phyloP scores from a whole-genome alignment of 1,139 yeast genomes.

The Arxiozyma slooffiae region DNA sequence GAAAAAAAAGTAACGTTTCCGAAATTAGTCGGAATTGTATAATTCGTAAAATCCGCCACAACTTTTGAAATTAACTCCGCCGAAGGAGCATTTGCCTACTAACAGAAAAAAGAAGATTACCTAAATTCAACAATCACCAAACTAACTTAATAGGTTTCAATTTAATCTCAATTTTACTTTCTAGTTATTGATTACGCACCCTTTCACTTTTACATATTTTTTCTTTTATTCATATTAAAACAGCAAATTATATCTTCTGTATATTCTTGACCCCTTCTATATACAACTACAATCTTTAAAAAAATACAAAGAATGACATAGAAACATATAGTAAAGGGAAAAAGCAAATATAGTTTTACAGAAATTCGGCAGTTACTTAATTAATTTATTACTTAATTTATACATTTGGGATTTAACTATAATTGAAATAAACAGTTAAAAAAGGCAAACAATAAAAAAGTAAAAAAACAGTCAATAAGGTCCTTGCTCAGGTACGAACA shows the following conservation, averaged over 20 bases:
- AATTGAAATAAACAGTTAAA: background rate
- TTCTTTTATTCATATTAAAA: background rate
- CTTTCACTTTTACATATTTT: no score
- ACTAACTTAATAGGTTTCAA: no score
- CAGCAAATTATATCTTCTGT: background rate
- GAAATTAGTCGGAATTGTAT: background rate
- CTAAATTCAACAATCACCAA: background rate
- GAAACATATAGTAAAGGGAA: background rate
- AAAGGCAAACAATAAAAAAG: background rate
- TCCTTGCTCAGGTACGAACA: conserved; percentile 36
- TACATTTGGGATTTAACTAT: background rate
- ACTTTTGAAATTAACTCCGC: background rate
- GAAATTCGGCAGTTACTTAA: background rate
- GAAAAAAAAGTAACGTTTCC: background rate
- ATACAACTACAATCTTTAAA: background rate
- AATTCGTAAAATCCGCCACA: background rate
- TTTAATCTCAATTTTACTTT: no score
- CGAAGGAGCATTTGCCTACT: background rate
- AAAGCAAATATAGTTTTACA: background rate
- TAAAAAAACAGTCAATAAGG: background rate
- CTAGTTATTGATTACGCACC: background rate
- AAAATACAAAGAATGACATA: background rate
- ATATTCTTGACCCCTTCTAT: background rate
- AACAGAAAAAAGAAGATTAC: background rate
- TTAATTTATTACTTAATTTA: background rate